phyloP scores from a whole-genome alignment of 345 rosid species.

The Ceriops zippeliana region DNA sequence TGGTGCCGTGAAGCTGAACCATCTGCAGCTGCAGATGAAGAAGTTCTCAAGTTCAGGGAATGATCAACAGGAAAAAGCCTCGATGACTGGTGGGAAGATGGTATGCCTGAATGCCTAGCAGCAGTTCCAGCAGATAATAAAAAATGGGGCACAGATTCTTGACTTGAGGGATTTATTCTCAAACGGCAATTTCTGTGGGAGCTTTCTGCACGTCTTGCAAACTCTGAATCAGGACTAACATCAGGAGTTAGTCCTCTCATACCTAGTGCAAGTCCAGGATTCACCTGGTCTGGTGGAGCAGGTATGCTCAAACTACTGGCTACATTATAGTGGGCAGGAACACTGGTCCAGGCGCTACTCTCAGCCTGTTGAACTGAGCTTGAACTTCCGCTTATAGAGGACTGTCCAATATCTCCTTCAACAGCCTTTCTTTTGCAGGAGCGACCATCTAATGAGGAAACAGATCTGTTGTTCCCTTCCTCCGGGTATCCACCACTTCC shows the following conservation, averaged over 20 bases:
- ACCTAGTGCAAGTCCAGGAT: slow-evolving; percentile 46
- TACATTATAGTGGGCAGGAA: slow-evolving; percentile 29
- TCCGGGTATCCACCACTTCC: slow-evolving; percentile 38
- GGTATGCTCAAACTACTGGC: slow-evolving; percentile 40
- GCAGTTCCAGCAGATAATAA: slow-evolving; percentile 44
- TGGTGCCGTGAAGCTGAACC: slow-evolving; percentile 31
- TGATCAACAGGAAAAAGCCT: slow-evolving; percentile 44
- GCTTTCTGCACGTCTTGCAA: slow-evolving; percentile 38
- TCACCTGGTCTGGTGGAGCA: slow-evolving; percentile 39
- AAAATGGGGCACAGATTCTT: slow-evolving; percentile 36
- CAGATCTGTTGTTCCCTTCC: slow-evolving; percentile 41
- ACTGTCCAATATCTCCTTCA: slow-evolving; percentile 60
- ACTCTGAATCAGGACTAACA: slow-evolving; percentile 28
- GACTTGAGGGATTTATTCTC: slow-evolving; percentile 54
- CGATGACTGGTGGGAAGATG: slow-evolving; percentile 42
- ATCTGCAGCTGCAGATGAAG: slow-evolving; percentile 37
- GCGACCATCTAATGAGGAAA: slow-evolving; percentile 48
- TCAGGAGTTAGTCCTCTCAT: slow-evolving; percentile 40
- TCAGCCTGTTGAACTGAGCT: slow-evolving; percentile 53
- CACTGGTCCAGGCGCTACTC: slow-evolving; percentile 42
- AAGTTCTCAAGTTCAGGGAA: slow-evolving; percentile 42
- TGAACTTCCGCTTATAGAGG: slow-evolving; percentile 52
- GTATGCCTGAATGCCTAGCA: slow-evolving; percentile 37
- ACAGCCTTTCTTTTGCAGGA: slow-evolving; percentile 81
- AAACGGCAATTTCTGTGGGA: slow-evolving; percentile 56